These are phyloP conservation scores for Ustilago esculenta DNA, from an alignment of 1,284 basidiomycete species.

Conservation along the genomic window DNA sequence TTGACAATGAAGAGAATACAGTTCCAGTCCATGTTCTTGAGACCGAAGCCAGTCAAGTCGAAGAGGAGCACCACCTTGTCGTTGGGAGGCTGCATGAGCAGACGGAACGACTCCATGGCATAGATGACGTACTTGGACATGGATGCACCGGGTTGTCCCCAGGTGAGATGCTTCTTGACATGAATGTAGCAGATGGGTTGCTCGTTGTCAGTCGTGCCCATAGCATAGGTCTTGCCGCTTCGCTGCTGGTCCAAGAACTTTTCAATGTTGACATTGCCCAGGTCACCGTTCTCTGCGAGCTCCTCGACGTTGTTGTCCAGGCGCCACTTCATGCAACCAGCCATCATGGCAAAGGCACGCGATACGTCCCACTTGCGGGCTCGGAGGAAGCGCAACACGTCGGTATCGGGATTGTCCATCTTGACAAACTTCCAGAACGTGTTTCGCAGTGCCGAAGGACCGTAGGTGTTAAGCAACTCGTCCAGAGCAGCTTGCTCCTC, in stretches of 20 bases:
- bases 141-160: conserved; percentile 64
- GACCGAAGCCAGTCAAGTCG: conserved; percentile 65
- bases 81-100: conserved; percentile 64
- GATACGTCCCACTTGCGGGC: conserved; percentile 67
- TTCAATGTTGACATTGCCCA: conserved; percentile 63
- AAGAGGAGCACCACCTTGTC: conserved; percentile 67
- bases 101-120: conserved; percentile 66
- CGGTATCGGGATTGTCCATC: conserved; percentile 61
- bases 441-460: conserved; percentile 63
- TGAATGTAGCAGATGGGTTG: conserved; percentile 66
- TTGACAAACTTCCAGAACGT: conserved; percentile 67
- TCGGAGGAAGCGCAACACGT: conserved; percentile 67
- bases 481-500: conserved; percentile 66
- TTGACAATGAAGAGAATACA: conserved; percentile 59
- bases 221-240: conserved; percentile 65
- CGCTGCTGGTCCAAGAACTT: conserved; percentile 67
- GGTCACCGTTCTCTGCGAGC: conserved; percentile 66
- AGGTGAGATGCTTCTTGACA: conserved; percentile 60
- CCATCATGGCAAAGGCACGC: conserved; percentile 68
- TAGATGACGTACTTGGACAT: conserved; percentile 67
- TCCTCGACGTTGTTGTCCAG: conserved; percentile 65
- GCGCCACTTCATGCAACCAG: conserved; percentile 63
- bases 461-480: conserved; percentile 66
- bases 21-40: conserved; percentile 64
- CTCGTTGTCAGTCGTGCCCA: conserved; percentile 65